These are phyloP conservation scores for Acacia acuminata DNA, from an alignment of 306 rosid species.

Conservation along the genomic window DNA sequence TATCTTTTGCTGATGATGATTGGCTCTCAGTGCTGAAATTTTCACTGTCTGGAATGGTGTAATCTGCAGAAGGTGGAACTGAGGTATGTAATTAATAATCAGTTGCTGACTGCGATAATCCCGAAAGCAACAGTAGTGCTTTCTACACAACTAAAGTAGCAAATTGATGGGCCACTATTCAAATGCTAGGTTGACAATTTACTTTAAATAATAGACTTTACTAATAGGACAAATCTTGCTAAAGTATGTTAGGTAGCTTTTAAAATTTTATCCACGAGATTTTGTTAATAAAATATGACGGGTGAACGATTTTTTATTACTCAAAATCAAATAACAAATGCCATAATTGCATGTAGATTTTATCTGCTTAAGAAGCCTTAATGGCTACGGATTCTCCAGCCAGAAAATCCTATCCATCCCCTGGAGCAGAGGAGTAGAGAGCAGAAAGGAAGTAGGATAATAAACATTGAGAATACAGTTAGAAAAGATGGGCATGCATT, in stretches of 20 bases:
- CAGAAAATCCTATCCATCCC: neutral
- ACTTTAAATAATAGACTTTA: constrained; percentile 8
- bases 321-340: neutral
- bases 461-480: neutral
- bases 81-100: neutral
- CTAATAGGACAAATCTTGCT: neutral
- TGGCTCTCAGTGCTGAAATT: constrained; percentile 32
- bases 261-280: neutral
- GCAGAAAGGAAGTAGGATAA: neutral
- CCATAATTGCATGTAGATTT: neutral
- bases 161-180: neutral
- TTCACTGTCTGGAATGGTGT: constrained; percentile 29
- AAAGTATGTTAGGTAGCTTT: neutral
- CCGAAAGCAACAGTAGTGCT: neutral
- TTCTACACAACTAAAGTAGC: constrained; percentile 6
- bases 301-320: neutral
- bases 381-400: neutral
- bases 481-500: neutral
- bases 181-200: constrained; percentile 27
- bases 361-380: neutral
- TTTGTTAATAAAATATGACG: neutral
- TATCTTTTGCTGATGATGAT: constrained; percentile 36
- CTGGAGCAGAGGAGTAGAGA: neutral
- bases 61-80: neutral
- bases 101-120: neutral